A percentile compares a stretch with the other conserved stretches of the same genome.
Evolutionary conservation across 805 yeast genomes (phyloP).

Genomic region (Candida nanaspora): DNA sequence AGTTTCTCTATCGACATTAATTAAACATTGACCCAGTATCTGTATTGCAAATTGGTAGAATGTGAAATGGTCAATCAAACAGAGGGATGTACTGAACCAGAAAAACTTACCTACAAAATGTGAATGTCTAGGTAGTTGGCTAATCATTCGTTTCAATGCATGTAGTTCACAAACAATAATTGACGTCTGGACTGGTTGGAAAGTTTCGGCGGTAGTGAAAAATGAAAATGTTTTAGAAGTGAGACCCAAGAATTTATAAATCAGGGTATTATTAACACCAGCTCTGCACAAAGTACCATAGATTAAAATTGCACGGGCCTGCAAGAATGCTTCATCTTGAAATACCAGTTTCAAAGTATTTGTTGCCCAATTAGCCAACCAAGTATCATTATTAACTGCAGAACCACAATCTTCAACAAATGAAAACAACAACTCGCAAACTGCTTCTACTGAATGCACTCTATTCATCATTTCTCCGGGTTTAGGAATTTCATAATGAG

Average conservation of each 20-base stretch:
- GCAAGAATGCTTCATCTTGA: conserved; percentile 47
- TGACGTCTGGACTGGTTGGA: conserved; percentile 16
- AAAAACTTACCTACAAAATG: conserved; percentile 39
- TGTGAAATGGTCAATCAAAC: conserved; percentile 18
- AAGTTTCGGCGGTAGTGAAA: conserved; percentile 11
- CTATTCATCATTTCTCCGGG: conserved; percentile 31
- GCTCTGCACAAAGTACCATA: conserved; percentile 60
- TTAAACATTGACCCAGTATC: conserved; percentile 29
- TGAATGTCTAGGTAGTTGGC: conserved; percentile 41
- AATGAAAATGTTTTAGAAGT: conserved; percentile 22
- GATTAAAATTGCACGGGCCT: conserved; percentile 59
- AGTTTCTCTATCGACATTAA: conserved; percentile 24
- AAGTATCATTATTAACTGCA: conserved; percentile 39
- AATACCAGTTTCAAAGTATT: conserved; percentile 58
- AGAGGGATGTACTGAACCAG: conserved; percentile 33
- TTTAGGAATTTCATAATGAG: conserved; percentile 14
- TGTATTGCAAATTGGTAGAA: conserved; percentile 24
- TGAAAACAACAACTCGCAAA: conserved; percentile 47
- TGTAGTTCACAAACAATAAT: conserved; percentile 32
- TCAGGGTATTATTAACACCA: conserved; percentile 55
- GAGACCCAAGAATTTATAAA: conserved; percentile 13
- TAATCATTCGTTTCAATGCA: conserved; percentile 39
- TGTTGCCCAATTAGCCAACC: conserved; percentile 62
- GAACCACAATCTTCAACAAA: conserved; percentile 45
- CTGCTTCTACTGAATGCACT: conserved; percentile 45